Evolutionary conservation across 495 filamentous ascomycete species (phyloP).

Genomic region (Aspergillus ellipticus): DNA sequence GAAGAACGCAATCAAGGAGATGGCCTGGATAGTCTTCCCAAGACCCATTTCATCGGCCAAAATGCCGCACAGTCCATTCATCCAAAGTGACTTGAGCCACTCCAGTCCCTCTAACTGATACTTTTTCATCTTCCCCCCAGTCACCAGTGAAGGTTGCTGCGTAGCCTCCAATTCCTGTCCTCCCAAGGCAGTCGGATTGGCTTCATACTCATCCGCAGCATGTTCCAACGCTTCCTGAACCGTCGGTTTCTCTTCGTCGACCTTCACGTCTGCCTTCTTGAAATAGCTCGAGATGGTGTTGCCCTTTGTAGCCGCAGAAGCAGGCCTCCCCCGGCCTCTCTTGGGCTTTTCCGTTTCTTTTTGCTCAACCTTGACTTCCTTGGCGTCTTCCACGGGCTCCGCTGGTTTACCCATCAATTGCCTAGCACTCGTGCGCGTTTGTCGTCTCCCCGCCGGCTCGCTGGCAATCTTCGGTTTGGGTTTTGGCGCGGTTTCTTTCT

Average conservation of each 20-base stretch:
- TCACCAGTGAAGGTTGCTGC: slow-evolving; percentile 77
- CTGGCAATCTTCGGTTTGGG: slow-evolving; percentile 17
- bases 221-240: slow-evolving; percentile 54
- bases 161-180: slow-evolving; percentile 76
- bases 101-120: slow-evolving; percentile 95
- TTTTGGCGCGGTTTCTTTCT: neutral
- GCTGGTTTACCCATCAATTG: slow-evolving; percentile 28
- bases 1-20: slow-evolving; percentile 83
- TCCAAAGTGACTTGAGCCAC: slow-evolving; percentile 81
- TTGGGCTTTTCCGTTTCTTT: slow-evolving; percentile 17
- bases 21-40: slow-evolving; percentile 93
- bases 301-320: slow-evolving; percentile 21
- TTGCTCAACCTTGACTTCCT: slow-evolving; percentile 12
- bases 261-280: slow-evolving; percentile 53
- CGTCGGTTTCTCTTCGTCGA: slow-evolving; percentile 47
- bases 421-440: slow-evolving; percentile 29
- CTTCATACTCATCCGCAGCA: slow-evolving; percentile 50
- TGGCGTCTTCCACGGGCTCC: slow-evolving; percentile 17
- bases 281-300: slow-evolving; percentile 54
- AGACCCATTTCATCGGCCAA: slow-evolving; percentile 97
- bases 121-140: slow-evolving; percentile 84
- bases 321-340: slow-evolving; percentile 32
- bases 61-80: slow-evolving; percentile 94
- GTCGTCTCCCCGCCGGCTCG: slow-evolving; percentile 21
- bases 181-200: slow-evolving; percentile 62